Evolutionary conservation across 192 early-diverging fungal species (phyloP).

Genomic region (Entomortierella chlamydospora): DNA sequence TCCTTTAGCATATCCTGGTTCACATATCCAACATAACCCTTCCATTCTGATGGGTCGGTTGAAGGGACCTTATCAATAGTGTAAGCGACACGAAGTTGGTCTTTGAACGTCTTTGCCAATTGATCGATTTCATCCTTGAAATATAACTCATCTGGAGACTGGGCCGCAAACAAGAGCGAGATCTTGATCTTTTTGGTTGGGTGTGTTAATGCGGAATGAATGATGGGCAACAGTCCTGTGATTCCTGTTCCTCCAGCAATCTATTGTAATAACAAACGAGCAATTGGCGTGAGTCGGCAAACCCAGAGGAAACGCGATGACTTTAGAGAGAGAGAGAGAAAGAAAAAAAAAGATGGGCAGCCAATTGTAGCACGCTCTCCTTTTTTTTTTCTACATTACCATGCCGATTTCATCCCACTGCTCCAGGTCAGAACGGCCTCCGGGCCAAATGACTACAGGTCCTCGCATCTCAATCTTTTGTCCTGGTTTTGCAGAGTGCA

Average conservation of each 20-base stretch:
- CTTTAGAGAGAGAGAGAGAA: no score
- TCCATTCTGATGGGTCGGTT: slow-evolving; percentile 46
- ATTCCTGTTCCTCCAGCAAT: slow-evolving; percentile 88
- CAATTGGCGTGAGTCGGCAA: no score
- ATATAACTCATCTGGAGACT: slow-evolving; percentile 62
- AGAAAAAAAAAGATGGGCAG: slow-evolving; percentile 1
- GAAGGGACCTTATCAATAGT: slow-evolving; percentile 57
- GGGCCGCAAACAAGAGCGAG: slow-evolving; percentile 63
- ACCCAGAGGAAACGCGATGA: no score
- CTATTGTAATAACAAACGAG: slow-evolving; percentile 34
- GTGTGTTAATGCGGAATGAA: slow-evolving; percentile 60
- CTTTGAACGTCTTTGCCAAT: slow-evolving; percentile 52
- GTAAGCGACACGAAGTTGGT: slow-evolving; percentile 61
- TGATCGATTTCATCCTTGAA: slow-evolving; percentile 65
- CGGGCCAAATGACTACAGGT: slow-evolving; percentile 67
- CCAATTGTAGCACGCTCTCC: background rate
- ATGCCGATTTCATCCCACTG: slow-evolving; percentile 64
- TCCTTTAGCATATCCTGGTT: slow-evolving; percentile 50
- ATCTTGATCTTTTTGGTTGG: slow-evolving; percentile 57
- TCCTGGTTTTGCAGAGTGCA: slow-evolving; percentile 64
- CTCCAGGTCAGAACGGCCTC: slow-evolving; percentile 52
- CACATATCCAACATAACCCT: slow-evolving; percentile 37
- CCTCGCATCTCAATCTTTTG: slow-evolving; percentile 75
- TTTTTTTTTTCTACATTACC: slow-evolving; percentile 33
- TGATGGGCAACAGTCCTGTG: slow-evolving; percentile 76